Evolutionary conservation across 768 basidiomycete genomes (phyloP), one percentile per base, ranked within the genome.

Genomic region (Amanita jacksonii): DNA sequence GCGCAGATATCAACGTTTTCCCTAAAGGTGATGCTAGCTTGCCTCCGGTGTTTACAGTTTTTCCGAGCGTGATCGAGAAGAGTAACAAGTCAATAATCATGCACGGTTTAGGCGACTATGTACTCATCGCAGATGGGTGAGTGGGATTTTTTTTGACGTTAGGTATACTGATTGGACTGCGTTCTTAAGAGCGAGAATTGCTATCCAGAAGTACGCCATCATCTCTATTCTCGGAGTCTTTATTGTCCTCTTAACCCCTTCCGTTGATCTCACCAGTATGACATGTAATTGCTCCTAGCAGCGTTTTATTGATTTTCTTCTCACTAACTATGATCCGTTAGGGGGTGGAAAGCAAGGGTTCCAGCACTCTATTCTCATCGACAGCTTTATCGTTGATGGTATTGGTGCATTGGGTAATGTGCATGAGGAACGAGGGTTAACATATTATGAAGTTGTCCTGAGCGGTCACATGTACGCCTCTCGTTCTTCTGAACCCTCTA

Each of bases 11-110:
- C 3, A 49, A 73, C 41, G 81, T 85, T 1, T 85, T 85, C 65
- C 72, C 75, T 1, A 52, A 66, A 3, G 76, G 76, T 9, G 85
- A 85, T 54, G 55, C 46, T 8, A 84, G 81, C 48, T 61, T 72
- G 2, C 82, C 82, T 0, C 69, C 82, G 6, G 70, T 74, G 0
- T 67, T 85, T 41, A 74, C 68, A 4, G 81, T 85, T 1, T 66
- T 87, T 3, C 82, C 85, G 4, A 78, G 66, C 49, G 82, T 84
- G 43, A 86, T 88, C 43, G 81, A 85, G 61, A 85, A 83, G 67
- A 85, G 67, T 57, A 63, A 74, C 42, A 67, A 81, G 40, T 73
- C 68, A 2, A 79, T 86, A 10, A 79, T 87, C 43, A 68, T 77
- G 4, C 84, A 88, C 41, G 85, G 85, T 0, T 64, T 85, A 39